Evolutionary conservation across 176 grass and related monocot species (phyloP).

Genomic region (Oryza longistaminata): DNA sequence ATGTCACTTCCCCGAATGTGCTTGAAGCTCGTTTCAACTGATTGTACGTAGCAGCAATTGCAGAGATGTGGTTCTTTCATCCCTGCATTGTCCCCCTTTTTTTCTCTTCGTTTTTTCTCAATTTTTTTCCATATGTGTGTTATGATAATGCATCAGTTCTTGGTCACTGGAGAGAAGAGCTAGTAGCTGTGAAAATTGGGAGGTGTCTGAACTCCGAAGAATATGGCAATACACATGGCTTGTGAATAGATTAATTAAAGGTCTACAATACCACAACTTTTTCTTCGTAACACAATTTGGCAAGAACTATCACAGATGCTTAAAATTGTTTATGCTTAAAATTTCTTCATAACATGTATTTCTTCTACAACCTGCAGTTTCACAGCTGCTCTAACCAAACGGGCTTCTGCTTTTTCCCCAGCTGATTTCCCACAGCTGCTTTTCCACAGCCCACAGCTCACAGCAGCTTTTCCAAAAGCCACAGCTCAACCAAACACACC

Average conservation of each 20-base stretch:
- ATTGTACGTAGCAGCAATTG: conserved; percentile 44
- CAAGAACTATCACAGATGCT: neutral
- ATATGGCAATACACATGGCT: neutral
- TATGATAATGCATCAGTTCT: conserved; percentile 13
- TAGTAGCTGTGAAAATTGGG: conserved; percentile 9
- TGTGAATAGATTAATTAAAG: conserved; percentile 11
- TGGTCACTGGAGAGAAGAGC: conserved; percentile 27
- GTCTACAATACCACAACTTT: neutral
- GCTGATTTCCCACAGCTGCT: too few relatives aligned
- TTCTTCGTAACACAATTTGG: neutral
- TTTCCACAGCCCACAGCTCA: too few relatives aligned
- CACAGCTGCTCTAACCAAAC: too few relatives aligned
- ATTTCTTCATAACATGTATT: too few relatives aligned
- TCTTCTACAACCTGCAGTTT: too few relatives aligned
- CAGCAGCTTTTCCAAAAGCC: too few relatives aligned
- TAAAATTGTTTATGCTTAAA: neutral
- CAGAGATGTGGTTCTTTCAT: conserved; percentile 14
- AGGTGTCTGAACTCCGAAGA: conserved; percentile 1
- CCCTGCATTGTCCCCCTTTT: neutral
- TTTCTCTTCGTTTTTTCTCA: conserved; percentile 28
- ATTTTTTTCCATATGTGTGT: conserved; percentile 8
- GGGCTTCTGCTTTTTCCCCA: too few relatives aligned
- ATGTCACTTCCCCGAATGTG: conserved; percentile 92
- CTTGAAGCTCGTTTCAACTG: conserved; percentile 56
- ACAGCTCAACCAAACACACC: too few relatives aligned